Base-by-base conservation (phyloP, 106 monocot species). In the Gastrodia elata region DNA sequence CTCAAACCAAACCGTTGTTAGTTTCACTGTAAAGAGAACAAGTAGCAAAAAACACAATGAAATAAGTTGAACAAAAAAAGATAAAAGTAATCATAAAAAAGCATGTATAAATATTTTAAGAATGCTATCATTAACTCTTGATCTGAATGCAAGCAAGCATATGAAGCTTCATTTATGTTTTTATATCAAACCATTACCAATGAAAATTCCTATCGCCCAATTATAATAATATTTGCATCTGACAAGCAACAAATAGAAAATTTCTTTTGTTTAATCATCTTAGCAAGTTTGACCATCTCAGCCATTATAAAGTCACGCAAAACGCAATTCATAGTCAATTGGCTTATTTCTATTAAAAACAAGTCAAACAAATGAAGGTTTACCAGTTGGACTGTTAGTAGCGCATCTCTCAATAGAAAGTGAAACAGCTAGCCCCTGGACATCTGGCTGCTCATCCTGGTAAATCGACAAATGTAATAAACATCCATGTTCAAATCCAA, bases 371-470 rank as follows among this genome's bases (percentile, higher is more conserved):
- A 5, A 67, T 0, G 67, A 5, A 70, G 68, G 20, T 48, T 70
- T 82, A 92, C 95, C 95, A 70, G 91, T 90, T 61, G 90, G 85
- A 41, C 92, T 97, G 74, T 37, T 87, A 52, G 93, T 93, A 42
- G 93, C 93, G 80, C 73, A 88, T 86, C 93, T 98, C 79, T 98
- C 92, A 65, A 48, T 82, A 55, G 90, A 93, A 20, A 98, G 74
- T 46, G 85, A 71, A 79, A 88, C 80, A 36, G 90, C 78, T 40
- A 98, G 76, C 35, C 97, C 97, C 76, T 93, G 97, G 75, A 98
- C 75, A 77, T 93, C 90, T 30, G 97, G 78, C 75, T 98, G 97
- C 67, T 98, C 93, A 84, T 98, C 97, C 97, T 98, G 88, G 71
- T 78, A 84, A 22, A 4, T 39, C n/a, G 76, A 39, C 38, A 74